A percentile compares a stretch with the other conserved stretches of the same genome.
Evolutionary conservation across 2,329 filamentous ascomycete genomes (phyloP).

Genomic region (Botryotinia convoluta): DNA sequence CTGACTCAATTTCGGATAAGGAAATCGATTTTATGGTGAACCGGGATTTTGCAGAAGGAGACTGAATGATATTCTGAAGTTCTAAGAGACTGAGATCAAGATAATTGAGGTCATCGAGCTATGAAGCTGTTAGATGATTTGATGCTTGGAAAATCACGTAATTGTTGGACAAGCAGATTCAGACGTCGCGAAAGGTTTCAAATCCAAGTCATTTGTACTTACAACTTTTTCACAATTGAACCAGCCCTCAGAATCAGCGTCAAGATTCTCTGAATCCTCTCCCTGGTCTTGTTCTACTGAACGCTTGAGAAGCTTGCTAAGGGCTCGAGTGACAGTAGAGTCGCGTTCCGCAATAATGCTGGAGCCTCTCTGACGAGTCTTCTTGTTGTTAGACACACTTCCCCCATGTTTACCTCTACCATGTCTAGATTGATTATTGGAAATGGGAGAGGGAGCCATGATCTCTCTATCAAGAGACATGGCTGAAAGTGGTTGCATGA

Average conservation of each 20-base stretch:
- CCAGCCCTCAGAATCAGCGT: conserved; percentile 44
- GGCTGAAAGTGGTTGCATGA: conserved; percentile 32
- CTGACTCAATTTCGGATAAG: conserved; percentile 26
- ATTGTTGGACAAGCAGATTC: neutral
- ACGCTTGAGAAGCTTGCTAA: conserved; percentile 45
- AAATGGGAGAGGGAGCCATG: conserved; percentile 38
- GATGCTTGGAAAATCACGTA: neutral
- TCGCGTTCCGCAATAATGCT: conserved; percentile 45
- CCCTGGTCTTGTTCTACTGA: conserved; percentile 40
- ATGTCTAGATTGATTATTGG: conserved; percentile 35
- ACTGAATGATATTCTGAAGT: conserved; percentile 40
- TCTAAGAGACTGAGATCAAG: conserved; percentile 41
- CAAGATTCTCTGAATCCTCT: conserved; percentile 40
- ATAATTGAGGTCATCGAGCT: conserved; percentile 25
- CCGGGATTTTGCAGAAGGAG: conserved; percentile 40
- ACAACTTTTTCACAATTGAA: conserved; percentile 43
- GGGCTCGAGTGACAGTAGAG: conserved; percentile 42
- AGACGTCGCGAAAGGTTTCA: neutral
- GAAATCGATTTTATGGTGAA: conserved; percentile 40
- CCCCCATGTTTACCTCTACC: conserved; percentile 36
- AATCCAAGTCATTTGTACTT: conserved; percentile 26
- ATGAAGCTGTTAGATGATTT: conserved; percentile 35
- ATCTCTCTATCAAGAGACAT: conserved; percentile 36
- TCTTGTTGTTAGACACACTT: conserved; percentile 37
- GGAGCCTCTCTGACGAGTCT: conserved; percentile 41